Evolutionary conservation across 371 early-diverging fungal genomes (phyloP).

Genomic region (Gilbertella persicaria): DNA sequence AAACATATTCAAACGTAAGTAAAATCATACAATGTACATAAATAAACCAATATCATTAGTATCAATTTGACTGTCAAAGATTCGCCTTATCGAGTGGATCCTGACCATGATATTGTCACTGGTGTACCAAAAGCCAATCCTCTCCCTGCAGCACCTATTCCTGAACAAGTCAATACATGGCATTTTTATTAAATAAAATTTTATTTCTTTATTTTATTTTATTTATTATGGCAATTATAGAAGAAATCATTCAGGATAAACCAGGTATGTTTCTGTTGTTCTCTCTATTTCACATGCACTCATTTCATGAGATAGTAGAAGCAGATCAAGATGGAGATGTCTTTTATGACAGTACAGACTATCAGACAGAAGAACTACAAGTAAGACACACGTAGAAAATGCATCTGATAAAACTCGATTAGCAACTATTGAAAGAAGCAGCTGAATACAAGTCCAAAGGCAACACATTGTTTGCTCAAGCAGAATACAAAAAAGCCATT

Average conservation of each 20-base stretch:
- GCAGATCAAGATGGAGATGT: constrained; percentile 42
- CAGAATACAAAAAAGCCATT: constrained; percentile 55
- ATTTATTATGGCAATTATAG: not conserved
- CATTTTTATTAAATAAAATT: constrained; percentile 41
- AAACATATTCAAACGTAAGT: constrained; percentile 65
- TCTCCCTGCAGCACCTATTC: constrained; percentile 48
- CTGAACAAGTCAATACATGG: constrained; percentile 83
- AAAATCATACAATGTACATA: not conserved
- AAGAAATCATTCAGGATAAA: too few relatives aligned
- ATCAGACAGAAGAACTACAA: constrained; percentile 36
- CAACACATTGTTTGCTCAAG: constrained; percentile 54
- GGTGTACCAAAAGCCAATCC: constrained; percentile 49
- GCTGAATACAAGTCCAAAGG: constrained; percentile 54
- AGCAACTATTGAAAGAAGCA: constrained; percentile 48
- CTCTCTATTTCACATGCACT: too few relatives aligned
- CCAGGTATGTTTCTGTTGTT: too few relatives aligned
- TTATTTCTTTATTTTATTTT: too few relatives aligned
- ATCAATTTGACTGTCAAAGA: constrained; percentile 67
- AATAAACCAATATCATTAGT: constrained; percentile 21
- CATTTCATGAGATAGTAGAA: too few relatives aligned
- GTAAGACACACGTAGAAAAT: constrained; percentile 12
- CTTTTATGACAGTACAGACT: constrained; percentile 44
- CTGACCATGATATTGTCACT: constrained; percentile 52
- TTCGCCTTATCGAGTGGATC: constrained; percentile 64
- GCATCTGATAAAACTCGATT: not conserved